phyloP scores from a whole-genome alignment of 768 basidiomycete genomes.

The Phylloporus arenicola region DNA sequence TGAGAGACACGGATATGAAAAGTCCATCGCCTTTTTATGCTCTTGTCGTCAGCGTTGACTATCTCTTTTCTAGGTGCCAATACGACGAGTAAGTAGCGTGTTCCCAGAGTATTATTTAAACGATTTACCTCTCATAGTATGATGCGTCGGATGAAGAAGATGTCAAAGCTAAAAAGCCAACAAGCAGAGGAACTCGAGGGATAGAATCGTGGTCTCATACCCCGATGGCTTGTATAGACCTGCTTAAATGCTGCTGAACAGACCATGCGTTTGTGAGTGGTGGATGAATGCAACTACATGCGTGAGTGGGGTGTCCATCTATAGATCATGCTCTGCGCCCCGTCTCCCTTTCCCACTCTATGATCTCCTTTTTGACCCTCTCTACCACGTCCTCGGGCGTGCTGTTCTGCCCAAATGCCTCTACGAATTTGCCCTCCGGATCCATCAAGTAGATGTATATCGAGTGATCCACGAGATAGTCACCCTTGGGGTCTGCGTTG shows the following conservation, averaged over 20 bases:
- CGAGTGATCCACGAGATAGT: constrained; percentile 96
- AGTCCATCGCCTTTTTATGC: constrained; percentile 40
- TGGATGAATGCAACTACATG: constrained; percentile 11
- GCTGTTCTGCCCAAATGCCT: constrained; percentile 89
- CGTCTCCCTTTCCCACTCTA: constrained; percentile 35
- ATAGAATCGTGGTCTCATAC: constrained; percentile 20
- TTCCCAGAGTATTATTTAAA: background rate
- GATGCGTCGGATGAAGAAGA: constrained; percentile 81
- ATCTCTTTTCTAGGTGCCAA: constrained; percentile 60
- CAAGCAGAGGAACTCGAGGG: constrained; percentile 36
- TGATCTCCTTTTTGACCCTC: constrained; percentile 52
- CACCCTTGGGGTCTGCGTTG: constrained; percentile 77
- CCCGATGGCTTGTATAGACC: constrained; percentile 11
- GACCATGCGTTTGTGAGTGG: constrained; percentile 9
- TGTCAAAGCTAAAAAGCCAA: constrained; percentile 63
- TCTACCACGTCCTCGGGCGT: constrained; percentile 61
- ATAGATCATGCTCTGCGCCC: constrained; percentile 27
- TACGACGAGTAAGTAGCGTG: constrained; percentile 77
- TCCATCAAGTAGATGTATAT: constrained; percentile 99
- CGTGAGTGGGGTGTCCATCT: background rate
- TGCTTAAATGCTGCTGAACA: background rate
- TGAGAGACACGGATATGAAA: constrained; percentile 80
- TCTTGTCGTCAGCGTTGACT: constrained; percentile 4
- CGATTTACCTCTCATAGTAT: constrained; percentile 46
- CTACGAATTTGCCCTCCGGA: constrained; percentile 87